phyloP scores from a whole-genome alignment of 768 basidiomycete species.

The Boletus speciosus region DNA sequence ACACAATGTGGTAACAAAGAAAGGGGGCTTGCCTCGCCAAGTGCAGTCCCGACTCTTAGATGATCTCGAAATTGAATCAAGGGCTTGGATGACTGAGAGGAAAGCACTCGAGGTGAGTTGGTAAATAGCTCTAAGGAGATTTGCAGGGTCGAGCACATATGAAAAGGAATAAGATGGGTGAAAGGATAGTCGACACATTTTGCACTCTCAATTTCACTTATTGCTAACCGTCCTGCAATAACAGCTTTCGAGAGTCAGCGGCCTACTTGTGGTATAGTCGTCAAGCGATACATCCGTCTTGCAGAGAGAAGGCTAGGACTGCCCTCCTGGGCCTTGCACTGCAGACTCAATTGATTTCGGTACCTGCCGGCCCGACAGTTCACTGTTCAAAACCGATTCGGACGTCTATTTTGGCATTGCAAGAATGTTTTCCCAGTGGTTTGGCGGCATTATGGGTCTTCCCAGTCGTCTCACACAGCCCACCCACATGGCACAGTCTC shows the following conservation, averaged over 20 bases:
- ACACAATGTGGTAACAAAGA: no score
- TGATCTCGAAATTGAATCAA: neutral
- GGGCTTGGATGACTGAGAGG: neutral
- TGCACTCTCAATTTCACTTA: no score
- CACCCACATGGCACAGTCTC: neutral
- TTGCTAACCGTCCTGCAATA: no score
- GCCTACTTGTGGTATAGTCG: no score
- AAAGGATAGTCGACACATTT: no score
- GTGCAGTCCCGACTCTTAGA: no score
- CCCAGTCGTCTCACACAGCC: slow-evolving; percentile 4
- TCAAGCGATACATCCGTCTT: no score
- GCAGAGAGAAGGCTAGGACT: neutral
- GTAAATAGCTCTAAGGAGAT: neutral
- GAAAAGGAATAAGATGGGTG: neutral
- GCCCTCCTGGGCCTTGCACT: neutral
- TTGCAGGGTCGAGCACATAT: neutral
- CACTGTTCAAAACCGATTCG: neutral
- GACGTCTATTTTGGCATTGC: neutral
- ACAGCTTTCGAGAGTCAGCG: no score
- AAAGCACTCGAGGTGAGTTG: neutral
- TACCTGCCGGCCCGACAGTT: neutral
- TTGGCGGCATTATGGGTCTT: neutral
- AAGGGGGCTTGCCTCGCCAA: no score
- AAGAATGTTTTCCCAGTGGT: neutral
- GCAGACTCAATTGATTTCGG: neutral